Evolutionary conservation across 768 basidiomycete genomes (phyloP), one percentile per base, ranked within the genome.

Genomic region (Ramaria sp.): DNA sequence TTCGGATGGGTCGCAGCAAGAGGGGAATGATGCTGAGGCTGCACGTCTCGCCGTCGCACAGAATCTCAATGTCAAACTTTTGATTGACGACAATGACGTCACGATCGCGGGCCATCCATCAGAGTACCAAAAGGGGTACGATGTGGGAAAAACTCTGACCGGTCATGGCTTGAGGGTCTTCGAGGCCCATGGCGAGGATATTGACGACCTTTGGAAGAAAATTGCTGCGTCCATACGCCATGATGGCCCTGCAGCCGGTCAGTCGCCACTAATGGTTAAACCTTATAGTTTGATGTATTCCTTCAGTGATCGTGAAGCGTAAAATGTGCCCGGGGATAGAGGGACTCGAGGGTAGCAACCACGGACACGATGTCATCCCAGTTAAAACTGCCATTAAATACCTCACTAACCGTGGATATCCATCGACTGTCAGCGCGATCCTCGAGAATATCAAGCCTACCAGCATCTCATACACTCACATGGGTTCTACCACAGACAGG

Each of bases 21-120:
- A 92, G 65, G 90, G 90, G 15, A 85, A 92, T 64, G 88, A 92
- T 61, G 89, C 90, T 1, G 90, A 93, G 64, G 90, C 90, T 15
- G 90, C 90, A 13, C 76, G 89, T 16, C 74, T 93, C 30, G 89
- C 90, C 16, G 90, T 90, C 39, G 89, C 90, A 1, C 82, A 91
- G 64, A 68, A 73, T 41, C 72, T 93, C 61, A 89, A 91, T 65
- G 78, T 93, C 67, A 93, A 93, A 69, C 72, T 92, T 54, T 67
- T 92, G 65, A 83, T 93, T 59, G 90, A 93, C 61, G 88, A 91
- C 69, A 92, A 93, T 69, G 83, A 93, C 64, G 89, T 92, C 60
- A 92, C 89, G 7, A 93, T 92, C 57, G 82, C 89, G n/a, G 90
- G 90, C 0, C 88, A 92, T 62, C 90, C 90, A 3, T 90, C 88